Evolutionary conservation across 805 yeast genomes (phyloP).

Genomic region (Deakozyma indianensis): DNA sequence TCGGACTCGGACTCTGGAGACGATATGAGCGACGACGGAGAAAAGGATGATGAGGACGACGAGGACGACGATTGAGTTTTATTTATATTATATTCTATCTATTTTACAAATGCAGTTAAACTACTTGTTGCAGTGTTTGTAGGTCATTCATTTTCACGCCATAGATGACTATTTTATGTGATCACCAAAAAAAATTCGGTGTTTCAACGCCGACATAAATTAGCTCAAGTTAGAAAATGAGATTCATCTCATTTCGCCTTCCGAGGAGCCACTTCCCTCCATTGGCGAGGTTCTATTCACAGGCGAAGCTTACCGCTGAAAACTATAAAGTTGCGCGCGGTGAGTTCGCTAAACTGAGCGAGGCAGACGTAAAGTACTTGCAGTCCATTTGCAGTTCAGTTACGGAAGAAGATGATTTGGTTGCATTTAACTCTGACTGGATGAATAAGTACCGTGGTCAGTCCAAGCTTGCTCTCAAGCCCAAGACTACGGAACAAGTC

Average conservation of each 20-base stretch:
- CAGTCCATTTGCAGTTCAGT: conserved; percentile 11
- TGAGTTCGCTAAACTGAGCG: conserved; percentile 36
- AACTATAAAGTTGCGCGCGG: conserved; percentile 42
- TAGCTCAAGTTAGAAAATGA: too few relatives aligned
- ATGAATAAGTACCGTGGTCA: conserved; percentile 90
- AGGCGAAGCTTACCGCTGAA: conserved; percentile 50
- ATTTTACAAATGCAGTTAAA: too few relatives aligned
- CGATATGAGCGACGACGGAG: conserved; percentile 18
- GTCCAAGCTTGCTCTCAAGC: conserved; percentile 65
- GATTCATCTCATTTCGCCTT: too few relatives aligned
- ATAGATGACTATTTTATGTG: too few relatives aligned
- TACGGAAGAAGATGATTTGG: conserved; percentile 45
- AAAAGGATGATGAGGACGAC: conserved; percentile 17
- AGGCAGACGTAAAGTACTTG: conserved; percentile 28
- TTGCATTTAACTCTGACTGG: conserved; percentile 77
- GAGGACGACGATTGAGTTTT: conserved; percentile 1
- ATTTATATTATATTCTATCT: too few relatives aligned
- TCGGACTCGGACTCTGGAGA: conserved; percentile 29
- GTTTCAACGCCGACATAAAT: too few relatives aligned
- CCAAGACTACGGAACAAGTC: conserved; percentile 67
- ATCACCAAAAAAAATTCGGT: too few relatives aligned
- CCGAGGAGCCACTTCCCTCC: too few relatives aligned
- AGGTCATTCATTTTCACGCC: too few relatives aligned
- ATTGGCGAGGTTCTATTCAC: not conserved
- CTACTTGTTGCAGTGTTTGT: too few relatives aligned